phyloP scores from a whole-genome alignment of 495 filamentous ascomycete species.

The Hypomontagnella submonticulosa region DNA sequence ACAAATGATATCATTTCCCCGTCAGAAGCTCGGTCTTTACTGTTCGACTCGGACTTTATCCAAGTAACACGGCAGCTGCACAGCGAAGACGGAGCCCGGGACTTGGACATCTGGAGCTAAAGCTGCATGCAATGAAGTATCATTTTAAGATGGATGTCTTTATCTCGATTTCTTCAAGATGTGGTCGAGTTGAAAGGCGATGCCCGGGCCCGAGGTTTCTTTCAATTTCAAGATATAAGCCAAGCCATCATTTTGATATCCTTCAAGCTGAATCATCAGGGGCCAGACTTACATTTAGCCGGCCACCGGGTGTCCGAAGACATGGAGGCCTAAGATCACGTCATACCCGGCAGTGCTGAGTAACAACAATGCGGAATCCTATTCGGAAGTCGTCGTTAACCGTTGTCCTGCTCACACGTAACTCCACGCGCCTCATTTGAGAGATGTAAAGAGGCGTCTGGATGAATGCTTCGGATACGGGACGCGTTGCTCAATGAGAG shows the following conservation, averaged over 20 bases:
- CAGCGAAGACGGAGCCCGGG: constrained; percentile 30
- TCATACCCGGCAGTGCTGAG: neutral
- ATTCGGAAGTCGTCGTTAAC: constrained; percentile 2
- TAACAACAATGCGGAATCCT: constrained; percentile 9
- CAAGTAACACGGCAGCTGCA: constrained; percentile 15
- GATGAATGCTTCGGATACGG: constrained; percentile 2
- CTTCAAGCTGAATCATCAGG: too few relatives aligned
- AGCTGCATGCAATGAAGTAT: neutral
- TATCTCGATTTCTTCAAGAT: too few relatives aligned
- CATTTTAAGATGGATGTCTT: too few relatives aligned
- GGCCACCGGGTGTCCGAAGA: too few relatives aligned
- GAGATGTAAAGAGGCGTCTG: neutral
- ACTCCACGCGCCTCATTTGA: neutral
- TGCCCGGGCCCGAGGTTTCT: too few relatives aligned
- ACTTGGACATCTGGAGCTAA: constrained; percentile 1
- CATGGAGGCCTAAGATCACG: neutral
- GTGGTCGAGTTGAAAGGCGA: too few relatives aligned
- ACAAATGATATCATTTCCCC: constrained; percentile 49
- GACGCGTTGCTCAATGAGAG: neutral
- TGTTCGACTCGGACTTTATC: constrained; percentile 34
- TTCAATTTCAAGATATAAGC: too few relatives aligned
- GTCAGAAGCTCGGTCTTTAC: constrained; percentile 29
- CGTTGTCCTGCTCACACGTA: constrained; percentile 11
- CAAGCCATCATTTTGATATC: too few relatives aligned
- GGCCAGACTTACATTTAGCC: too few relatives aligned